These are phyloP conservation scores for Fomitopsis palustris DNA, from an alignment of 1,284 basidiomycete species.

Conservation along the genomic window DNA sequence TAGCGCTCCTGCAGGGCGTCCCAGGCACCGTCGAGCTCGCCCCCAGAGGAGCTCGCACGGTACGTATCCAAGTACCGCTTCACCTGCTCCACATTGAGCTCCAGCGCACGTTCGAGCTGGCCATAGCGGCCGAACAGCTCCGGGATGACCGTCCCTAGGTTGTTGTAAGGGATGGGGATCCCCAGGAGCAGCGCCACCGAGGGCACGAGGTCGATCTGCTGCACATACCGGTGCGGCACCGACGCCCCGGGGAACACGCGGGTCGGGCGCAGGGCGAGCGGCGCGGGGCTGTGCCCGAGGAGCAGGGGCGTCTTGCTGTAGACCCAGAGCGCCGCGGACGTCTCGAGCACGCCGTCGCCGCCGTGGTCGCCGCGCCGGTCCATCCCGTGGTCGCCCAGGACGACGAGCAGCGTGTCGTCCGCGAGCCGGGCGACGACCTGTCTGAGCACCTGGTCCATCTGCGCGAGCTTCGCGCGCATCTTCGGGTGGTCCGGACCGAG, in stretches of 20 bases:
- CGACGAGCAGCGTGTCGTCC: conserved; percentile 84
- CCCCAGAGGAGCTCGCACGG: conserved; percentile 61
- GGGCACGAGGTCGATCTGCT: conserved; percentile 95
- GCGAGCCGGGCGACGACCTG: conserved; percentile 68
- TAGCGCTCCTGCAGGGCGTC: conserved; percentile 45
- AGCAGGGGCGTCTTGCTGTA: conserved; percentile 73
- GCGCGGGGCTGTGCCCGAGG: conserved; percentile 34
- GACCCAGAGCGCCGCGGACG: conserved; percentile 86
- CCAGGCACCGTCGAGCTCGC: conserved; percentile 71
- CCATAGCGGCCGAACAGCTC: conserved; percentile 68
- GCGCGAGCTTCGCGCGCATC: conserved; percentile 82
- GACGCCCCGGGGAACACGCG: conserved; percentile 61
- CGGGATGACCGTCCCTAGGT: conserved; percentile 88
- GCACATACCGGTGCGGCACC: conserved; percentile 62
- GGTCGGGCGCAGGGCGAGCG: conserved; percentile 46
- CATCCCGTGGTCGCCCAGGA: conserved; percentile 98
- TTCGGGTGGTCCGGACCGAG: conserved; percentile 86
- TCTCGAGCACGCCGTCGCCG: conserved; percentile 86
- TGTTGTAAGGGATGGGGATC: conserved; percentile 93
- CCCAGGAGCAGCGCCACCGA: conserved; percentile 90
- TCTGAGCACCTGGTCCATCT: conserved; percentile 83
- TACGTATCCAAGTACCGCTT: conserved; percentile 78
- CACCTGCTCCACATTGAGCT: conserved; percentile 78
- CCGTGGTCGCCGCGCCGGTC: conserved; percentile 94
- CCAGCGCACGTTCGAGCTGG: conserved; percentile 50